Percentiles rank a stretch among this genome's conserved stretches.
phyloP scores from a whole-genome alignment of 2,329 filamentous ascomycete genomes.

The Trichophyton schoenleinii region DNA sequence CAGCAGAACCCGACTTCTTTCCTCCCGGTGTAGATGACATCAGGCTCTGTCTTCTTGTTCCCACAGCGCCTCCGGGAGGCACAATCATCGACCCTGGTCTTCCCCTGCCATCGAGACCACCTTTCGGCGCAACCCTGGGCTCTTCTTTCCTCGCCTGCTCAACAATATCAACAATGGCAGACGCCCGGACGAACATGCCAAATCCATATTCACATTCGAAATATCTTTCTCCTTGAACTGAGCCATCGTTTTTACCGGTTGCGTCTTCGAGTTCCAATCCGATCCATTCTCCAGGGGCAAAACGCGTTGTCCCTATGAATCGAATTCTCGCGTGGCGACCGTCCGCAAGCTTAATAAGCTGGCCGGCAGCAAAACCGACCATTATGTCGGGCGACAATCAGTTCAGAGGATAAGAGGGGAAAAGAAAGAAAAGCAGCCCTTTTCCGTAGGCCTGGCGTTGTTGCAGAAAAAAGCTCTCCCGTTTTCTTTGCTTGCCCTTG shows the following conservation, averaged over 20 bases:
- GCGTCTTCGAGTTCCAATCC: slow-evolving; percentile 75
- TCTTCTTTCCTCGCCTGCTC: slow-evolving; percentile 22
- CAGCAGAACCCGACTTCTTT: slow-evolving; percentile 58
- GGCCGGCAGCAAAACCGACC: slow-evolving; percentile 42
- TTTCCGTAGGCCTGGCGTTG: background rate
- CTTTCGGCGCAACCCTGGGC: slow-evolving; percentile 16
- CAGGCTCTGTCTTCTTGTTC: slow-evolving; percentile 32
- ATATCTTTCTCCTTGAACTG: slow-evolving; percentile 75
- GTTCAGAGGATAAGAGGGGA: no score
- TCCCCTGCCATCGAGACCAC: slow-evolving; percentile 18
- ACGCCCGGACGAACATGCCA: slow-evolving; percentile 78
- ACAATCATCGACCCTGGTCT: slow-evolving; percentile 32
- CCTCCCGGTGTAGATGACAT: slow-evolving; percentile 40
- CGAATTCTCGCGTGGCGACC: slow-evolving; percentile 65
- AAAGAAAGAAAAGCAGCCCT: background rate
- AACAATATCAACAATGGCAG: slow-evolving; percentile 48
- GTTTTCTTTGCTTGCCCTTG: background rate
- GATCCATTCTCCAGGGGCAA: slow-evolving; percentile 74
- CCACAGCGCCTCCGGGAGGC: slow-evolving; percentile 22
- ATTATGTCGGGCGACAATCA: slow-evolving; percentile 13
- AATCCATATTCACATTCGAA: slow-evolving; percentile 60
- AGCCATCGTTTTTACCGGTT: slow-evolving; percentile 86
- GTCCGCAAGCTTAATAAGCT: slow-evolving; percentile 67
- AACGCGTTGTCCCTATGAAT: slow-evolving; percentile 67
- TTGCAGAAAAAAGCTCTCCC: background rate